Evolutionary conservation across 2,329 filamentous ascomycete species (phyloP), one percentile per base, ranked within the genome.

Genomic region (Aspergillus viridinutans): DNA sequence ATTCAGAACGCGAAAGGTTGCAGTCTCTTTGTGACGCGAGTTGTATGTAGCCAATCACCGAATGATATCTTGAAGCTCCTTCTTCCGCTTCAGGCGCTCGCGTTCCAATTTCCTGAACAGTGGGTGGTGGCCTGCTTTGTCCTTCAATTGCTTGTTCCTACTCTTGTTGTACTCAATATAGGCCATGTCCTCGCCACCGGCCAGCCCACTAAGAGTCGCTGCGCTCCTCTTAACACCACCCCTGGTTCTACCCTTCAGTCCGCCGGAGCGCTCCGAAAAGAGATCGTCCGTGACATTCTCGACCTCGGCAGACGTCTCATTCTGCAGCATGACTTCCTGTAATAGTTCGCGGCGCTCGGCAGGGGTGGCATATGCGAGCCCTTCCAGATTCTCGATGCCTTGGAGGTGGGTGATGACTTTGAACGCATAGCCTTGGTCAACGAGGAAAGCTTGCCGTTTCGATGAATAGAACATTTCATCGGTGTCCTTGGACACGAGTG

Each of bases 391-490:
- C 59, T 97, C 90, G 61, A 99, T 91, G 52, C 93, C 94, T 68
- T 92, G 88, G 7, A 99, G 82, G 69, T 96, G 91, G 0, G 94
- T 99, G 72, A 99, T 99, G 60, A 97, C 93, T 72, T 97, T 97
- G 83, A 99, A 99, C 0, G 94, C 93, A 72, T 99, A 99, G 9
- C 94, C 94, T 75, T 99, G 94, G 64, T 99, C 94, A 23, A 99
- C 92, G 1, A 99, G 81, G 78, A 99, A 99, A 1, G 94, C 93
- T 74, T 99, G 94, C 9, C 94, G 85, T 75, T 97, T 97, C 3
- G 92, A 92, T 0, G 93, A 97, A 74, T 96, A 99, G 71, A 87
- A 94, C 93, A 99, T 97, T 73, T 99, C 94, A 60, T 92, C 88
- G 0, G 94, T 99, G 71, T 99, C 94, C 73, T 97, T 97, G 5